phyloP scores from a whole-genome alignment of 164 flowering plant genomes.

The Vitis vinifera region ASM3070453v1 NC_081808.1:19984501-19985000 shows the following conservation, averaged over 20 bases:
- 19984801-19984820: conserved; percentile 88
- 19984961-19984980: neutral
- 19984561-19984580: conserved; percentile 60
- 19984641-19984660: conserved; percentile 56
- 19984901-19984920: neutral
- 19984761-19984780: conserved; percentile 47
- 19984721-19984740: conserved; percentile 57
- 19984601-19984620: conserved; percentile 64
- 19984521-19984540: conserved; percentile 51
- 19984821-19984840: conserved; percentile 76
- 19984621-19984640: conserved; percentile 65
- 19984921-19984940: neutral
- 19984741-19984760: conserved; percentile 33
- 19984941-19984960: neutral
- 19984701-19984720: conserved; percentile 60
- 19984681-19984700: conserved; percentile 59
- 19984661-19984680: conserved; percentile 55
- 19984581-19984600: conserved; percentile 69
- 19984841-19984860: conserved; percentile 92
- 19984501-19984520: conserved; percentile 50
- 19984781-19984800: conserved; percentile 51
- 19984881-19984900: conserved; percentile 7
- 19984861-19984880: conserved; percentile 23
- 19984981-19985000: neutral
- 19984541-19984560: conserved; percentile 57